phyloP scores from a whole-genome alignment of 306 rosid genomes.

The Senna tora region DNA sequence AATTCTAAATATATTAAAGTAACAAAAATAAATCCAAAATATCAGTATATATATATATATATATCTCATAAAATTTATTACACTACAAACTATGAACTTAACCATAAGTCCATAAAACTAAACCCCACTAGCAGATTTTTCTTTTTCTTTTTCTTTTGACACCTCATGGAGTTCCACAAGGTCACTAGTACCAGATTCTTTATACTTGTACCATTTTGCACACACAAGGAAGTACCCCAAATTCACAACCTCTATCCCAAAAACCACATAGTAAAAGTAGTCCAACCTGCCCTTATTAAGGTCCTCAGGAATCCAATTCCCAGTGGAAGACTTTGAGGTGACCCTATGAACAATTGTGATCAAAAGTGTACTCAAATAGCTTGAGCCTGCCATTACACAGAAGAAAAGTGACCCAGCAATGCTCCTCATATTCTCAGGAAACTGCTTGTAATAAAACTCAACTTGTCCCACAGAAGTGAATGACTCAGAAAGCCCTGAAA shows the following conservation, averaged over 20 bases:
- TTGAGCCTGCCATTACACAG: slow-evolving; percentile 54
- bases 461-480: slow-evolving; percentile 47
- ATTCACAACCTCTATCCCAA: slow-evolving; percentile 42
- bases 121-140: slow-evolving; percentile 15
- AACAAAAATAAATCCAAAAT: too few species aligned
- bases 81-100: too few species aligned
- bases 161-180: slow-evolving; percentile 23
- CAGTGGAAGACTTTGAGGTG: slow-evolving; percentile 36
- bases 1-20: too few species aligned
- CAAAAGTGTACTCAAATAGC: slow-evolving; percentile 53
- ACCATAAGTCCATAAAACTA: background rate
- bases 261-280: slow-evolving; percentile 49
- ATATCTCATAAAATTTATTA: too few species aligned
- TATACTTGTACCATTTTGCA: slow-evolving; percentile 59
- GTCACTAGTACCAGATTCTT: slow-evolving; percentile 32
- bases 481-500: slow-evolving; percentile 50
- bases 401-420: slow-evolving; percentile 57
- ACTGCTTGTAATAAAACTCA: slow-evolving; percentile 71
- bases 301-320: slow-evolving; percentile 63
- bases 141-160: slow-evolving; percentile 24
- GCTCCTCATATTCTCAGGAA: slow-evolving; percentile 77
- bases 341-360: slow-evolving; percentile 43
- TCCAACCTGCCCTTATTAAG: slow-evolving; percentile 67
- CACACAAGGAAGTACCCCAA: slow-evolving; percentile 50
- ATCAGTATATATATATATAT: too few species aligned